Evolutionary conservation across 768 basidiomycete genomes (phyloP).

Genomic region (Nidula microcarpa): DNA sequence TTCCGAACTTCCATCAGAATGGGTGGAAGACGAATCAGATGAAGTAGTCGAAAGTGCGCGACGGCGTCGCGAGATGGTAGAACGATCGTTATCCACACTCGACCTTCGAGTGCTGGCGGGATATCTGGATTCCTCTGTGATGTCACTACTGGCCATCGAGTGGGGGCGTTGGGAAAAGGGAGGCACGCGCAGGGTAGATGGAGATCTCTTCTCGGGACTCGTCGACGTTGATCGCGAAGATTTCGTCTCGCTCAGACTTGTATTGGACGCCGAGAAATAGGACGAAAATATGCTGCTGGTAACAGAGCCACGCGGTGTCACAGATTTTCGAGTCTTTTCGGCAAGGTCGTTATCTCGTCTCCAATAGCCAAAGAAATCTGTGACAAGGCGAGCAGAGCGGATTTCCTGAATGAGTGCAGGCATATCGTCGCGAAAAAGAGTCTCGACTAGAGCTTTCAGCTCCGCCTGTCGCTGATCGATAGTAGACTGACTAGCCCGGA

Average conservation of each 20-base stretch:
- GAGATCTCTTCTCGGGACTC: conserved; percentile 13
- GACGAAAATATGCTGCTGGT: conserved; percentile 54
- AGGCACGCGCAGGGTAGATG: not conserved
- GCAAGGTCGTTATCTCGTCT: conserved; percentile 63
- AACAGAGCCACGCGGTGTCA: conserved; percentile 37
- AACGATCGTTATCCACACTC: conserved; percentile 13
- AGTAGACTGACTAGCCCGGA: conserved; percentile 65
- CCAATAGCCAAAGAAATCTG: conserved; percentile 82
- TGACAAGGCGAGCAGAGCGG: conserved; percentile 49
- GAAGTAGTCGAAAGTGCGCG: conserved; percentile 37
- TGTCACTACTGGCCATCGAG: not conserved
- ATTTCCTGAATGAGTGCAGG: conserved; percentile 69
- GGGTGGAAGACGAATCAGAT: conserved; percentile 34
- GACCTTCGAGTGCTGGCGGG: not conserved
- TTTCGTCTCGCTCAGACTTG: conserved; percentile 5
- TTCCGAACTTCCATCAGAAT: conserved; percentile 31
- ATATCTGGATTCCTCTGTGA: not conserved
- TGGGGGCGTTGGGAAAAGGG: not conserved
- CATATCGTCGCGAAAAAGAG: conserved; percentile 55
- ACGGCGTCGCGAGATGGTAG: conserved; percentile 15
- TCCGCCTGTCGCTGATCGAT: conserved; percentile 62
- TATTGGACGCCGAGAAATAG: conserved; percentile 50
- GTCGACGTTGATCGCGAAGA: not conserved
- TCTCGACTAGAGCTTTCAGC: conserved; percentile 53
- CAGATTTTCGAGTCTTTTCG: conserved; percentile 29